Evolutionary conservation across 2,329 filamentous ascomycete species (phyloP), one percentile per base, ranked within the genome.

Genomic region (Pseudogymnoascus sp.): DNA sequence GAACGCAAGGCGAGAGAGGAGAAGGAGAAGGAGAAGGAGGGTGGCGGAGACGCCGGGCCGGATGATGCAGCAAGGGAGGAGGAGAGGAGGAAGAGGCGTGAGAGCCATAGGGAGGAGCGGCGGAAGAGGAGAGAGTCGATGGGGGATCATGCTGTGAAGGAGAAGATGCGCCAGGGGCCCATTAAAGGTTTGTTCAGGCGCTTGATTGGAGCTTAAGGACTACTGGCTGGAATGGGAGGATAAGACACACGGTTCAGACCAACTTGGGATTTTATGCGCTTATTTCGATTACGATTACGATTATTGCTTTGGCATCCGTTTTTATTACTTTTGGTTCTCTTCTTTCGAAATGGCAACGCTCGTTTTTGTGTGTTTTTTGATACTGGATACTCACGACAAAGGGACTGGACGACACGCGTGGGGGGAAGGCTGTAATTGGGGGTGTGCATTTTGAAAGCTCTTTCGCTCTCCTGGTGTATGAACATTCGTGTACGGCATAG

Each of bases 51-150:
- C 43, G 34, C 28, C 60, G 58, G 57, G 32, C 39, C 39, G 39
- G 39, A 41, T 12, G 39, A 41, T 20, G 39, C 5, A 18, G 39
- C 18, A 8, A 41, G 35, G n/a, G 60, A 61, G 32, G 61, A 58
- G 61, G 57, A 64, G 58, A 50, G 61, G 60, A 61, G 59, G 58
- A 60, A 39, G 61, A 38, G 54, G 61, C 47, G 28, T 59, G 60
- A 61, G 59, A 34, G 16, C 25, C 34, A 22, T 28, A 54, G 39
- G 30, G 43, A 28, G 22, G 47, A 54, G 34, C 43, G 59, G 54
- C 58, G 59, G 60, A 61, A 20, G 58, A 60, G 57, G 41, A 22
- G 35, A 16, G 47, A 28, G 30, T 41, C 39, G 9, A 41, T 18
- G 39, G 1, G 6, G 39, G 39, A 41, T 41, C 39, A 22, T 16